A percentile compares a stretch with the other conserved stretches of the same genome.
Evolutionary conservation across 257 asterid genomes (phyloP).

Genomic region (Cinchona pubescens): DNA sequence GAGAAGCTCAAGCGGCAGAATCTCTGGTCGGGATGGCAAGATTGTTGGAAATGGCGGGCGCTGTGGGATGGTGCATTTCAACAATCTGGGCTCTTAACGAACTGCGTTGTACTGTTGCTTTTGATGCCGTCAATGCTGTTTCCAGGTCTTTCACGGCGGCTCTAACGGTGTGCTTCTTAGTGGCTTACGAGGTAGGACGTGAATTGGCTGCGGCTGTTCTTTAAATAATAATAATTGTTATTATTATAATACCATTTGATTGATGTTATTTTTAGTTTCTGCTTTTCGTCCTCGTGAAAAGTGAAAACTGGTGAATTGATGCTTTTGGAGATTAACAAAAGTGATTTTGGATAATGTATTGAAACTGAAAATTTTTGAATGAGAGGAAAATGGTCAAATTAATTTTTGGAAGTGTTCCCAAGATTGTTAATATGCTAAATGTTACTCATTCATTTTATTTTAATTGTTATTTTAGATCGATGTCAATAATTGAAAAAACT

Average conservation of each 20-base stretch:
- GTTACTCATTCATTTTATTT: no score
- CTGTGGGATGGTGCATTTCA: constrained; percentile 14
- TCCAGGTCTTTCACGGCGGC: constrained; percentile 4
- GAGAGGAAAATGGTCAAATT: neutral
- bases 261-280: neutral
- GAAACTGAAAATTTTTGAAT: no score
- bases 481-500: no score
- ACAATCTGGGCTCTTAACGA: constrained; percentile 22
- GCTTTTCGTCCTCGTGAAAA: neutral
- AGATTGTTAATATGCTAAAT: neutral
- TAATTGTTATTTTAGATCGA: no score
- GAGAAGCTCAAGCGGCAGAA: neutral
- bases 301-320: neutral
- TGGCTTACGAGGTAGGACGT: neutral
- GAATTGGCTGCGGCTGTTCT: neutral
- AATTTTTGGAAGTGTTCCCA: neutral
- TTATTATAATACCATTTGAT: neutral
- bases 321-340: neutral
- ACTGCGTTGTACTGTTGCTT: constrained; percentile 17
- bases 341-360: neutral
- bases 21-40: constrained; percentile 3
- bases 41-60: neutral
- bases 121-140: neutral
- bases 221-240: no score
- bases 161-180: neutral